Conservation (phyloP, 805 yeast species). For the Yarrowia alimentaria region DNA sequence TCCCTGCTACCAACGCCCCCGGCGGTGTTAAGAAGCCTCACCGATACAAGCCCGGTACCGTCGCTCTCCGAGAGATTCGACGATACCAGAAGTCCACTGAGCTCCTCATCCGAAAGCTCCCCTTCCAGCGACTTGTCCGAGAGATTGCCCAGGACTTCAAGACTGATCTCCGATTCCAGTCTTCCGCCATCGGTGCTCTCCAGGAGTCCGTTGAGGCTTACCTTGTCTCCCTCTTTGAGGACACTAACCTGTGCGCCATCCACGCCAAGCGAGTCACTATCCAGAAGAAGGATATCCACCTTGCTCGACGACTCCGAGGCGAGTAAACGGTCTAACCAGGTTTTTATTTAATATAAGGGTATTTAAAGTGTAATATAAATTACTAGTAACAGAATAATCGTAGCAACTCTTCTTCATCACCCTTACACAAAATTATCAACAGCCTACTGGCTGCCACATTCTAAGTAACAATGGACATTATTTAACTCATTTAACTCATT, state of each 20-base stretch:
- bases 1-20: slow-evolving; percentile 67
- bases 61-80: slow-evolving; percentile 88
- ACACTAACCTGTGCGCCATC: slow-evolving; percentile 87
- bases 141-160: slow-evolving; percentile 86
- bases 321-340: slow-evolving; percentile 55
- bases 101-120: slow-evolving; percentile 81
- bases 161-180: slow-evolving; percentile 84
- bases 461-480: no score
- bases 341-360: slow-evolving; percentile 25
- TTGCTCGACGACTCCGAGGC: slow-evolving; percentile 90
- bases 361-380: slow-evolving; percentile 22
- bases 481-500: no score
- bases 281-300: slow-evolving; percentile 87
- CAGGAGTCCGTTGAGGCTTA: slow-evolving; percentile 91
- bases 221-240: slow-evolving; percentile 81
- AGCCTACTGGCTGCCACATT: no score
- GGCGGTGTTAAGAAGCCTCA: slow-evolving; percentile 92
- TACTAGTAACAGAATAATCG: slow-evolving; percentile 1
- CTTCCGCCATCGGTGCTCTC: slow-evolving; percentile 85
- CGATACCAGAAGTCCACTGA: slow-evolving; percentile 89
- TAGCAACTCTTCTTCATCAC: no score
- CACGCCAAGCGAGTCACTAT: slow-evolving; percentile 93
- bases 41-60: slow-evolving; percentile 95
- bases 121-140: slow-evolving; percentile 88
- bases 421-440: no score